A percentile compares a stretch with the other conserved stretches of the same genome.
Evolutionary conservation across 1,139 yeast genomes (phyloP).

Genomic region (Debaryomyces coudertii): DNA sequence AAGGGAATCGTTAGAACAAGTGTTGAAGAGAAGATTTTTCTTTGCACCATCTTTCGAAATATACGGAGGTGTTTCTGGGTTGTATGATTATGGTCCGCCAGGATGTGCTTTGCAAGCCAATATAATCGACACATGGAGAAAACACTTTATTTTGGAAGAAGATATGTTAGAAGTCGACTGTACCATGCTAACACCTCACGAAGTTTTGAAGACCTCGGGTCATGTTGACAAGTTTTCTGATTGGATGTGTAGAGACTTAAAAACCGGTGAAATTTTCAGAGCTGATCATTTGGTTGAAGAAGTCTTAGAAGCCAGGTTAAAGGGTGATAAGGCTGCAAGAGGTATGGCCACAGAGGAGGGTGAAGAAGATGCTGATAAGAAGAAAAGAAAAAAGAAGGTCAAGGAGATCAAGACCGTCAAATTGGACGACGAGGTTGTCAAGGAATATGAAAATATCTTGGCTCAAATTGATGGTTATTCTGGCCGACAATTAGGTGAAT

Average conservation of each 20-base stretch:
- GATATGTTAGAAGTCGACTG: slow-evolving; percentile 99
- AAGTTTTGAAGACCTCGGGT: slow-evolving; percentile 97
- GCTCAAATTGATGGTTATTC: slow-evolving; percentile 96
- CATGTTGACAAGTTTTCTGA: slow-evolving; percentile 99
- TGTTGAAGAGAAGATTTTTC: slow-evolving; percentile 92
- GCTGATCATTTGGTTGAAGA: slow-evolving; percentile 98
- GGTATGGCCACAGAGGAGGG: slow-evolving; percentile 62
- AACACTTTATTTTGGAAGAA: slow-evolving; percentile 95
- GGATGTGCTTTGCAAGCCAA: slow-evolving; percentile 98
- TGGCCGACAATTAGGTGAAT: slow-evolving; percentile 88
- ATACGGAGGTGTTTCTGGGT: slow-evolving; percentile 98
- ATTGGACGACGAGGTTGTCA: slow-evolving; percentile 76
- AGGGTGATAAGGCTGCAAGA: slow-evolving; percentile 95
- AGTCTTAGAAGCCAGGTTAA: slow-evolving; percentile 91
- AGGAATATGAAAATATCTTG: slow-evolving; percentile 81
- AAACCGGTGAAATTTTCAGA: slow-evolving; percentile 97
- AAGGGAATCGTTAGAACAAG: slow-evolving; percentile 87
- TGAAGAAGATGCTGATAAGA: slow-evolving; percentile 71
- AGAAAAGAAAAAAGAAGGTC: slow-evolving; percentile 91
- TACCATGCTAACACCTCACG: slow-evolving; percentile 96
- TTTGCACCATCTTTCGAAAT: slow-evolving; percentile 97
- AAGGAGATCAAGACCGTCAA: slow-evolving; percentile 90
- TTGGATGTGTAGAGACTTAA: slow-evolving; percentile 97
- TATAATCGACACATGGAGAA: slow-evolving; percentile 93
- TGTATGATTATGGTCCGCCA: slow-evolving; percentile 99